phyloP scores from a whole-genome alignment of 352 stramenopile genomes.

The Globisporangium nodosum region DNA sequence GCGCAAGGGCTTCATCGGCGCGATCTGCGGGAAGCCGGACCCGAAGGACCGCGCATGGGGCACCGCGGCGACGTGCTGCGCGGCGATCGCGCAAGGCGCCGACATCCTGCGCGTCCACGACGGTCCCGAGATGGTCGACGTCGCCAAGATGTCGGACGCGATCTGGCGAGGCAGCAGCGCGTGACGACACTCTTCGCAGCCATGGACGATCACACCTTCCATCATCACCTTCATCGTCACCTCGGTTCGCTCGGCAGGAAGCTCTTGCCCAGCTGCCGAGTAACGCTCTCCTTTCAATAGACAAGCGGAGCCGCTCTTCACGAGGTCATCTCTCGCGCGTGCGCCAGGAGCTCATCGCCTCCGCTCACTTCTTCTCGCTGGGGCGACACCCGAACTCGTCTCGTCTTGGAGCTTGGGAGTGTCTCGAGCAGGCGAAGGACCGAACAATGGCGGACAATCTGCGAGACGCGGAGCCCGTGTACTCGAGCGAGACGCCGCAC shows the following conservation, averaged over 20 bases:
- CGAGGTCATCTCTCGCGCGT: too few relatives aligned
- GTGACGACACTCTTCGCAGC: neutral
- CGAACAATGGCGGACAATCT: slow-evolving; percentile 20
- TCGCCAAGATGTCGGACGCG: slow-evolving; percentile 89
- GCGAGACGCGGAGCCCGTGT: slow-evolving; percentile 18
- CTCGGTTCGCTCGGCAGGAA: neutral
- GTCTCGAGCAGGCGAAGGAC: neutral
- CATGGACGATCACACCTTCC: neutral
- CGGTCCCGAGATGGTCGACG: slow-evolving; percentile 87
- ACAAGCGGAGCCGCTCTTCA: too few relatives aligned
- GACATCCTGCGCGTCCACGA: slow-evolving; percentile 97
- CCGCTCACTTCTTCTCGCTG: too few relatives aligned
- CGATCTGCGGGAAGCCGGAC: slow-evolving; percentile 82
- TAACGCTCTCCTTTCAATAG: too few relatives aligned
- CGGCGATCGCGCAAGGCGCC: slow-evolving; percentile 61
- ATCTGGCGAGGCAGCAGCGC: slow-evolving; percentile 49
- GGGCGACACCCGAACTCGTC: too few relatives aligned
- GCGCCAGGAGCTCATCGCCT: too few relatives aligned
- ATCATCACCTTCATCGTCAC: neutral
- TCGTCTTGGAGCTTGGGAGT: too few relatives aligned
- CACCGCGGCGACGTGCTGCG: slow-evolving; percentile 90
- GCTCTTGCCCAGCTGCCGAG: too few relatives aligned
- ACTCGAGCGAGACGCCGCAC: slow-evolving; percentile 50
- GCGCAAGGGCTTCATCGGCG: slow-evolving; percentile 97
- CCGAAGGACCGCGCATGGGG: slow-evolving; percentile 89